Base-by-base conservation (phyloP, 331 rosid genomes). In the Acacia concinna region DNA sequence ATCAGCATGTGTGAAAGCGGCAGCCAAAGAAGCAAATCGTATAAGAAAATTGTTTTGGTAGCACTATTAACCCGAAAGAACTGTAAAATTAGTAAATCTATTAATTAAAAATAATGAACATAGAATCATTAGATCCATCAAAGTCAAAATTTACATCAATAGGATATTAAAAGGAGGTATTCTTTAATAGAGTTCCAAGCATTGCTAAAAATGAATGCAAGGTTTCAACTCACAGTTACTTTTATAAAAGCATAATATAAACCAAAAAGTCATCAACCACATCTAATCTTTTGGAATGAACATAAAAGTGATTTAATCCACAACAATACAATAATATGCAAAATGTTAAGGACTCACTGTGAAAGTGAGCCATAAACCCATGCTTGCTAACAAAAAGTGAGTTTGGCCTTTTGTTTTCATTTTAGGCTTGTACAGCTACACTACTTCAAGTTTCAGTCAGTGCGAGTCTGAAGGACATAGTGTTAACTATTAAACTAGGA, bases 301-400 rank as follows among this genome's bases (percentile, higher is more conserved):
- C 27, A 59, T 54, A 34, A 44, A 14, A 9, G 31, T 68, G 20
- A 56, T 68, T 4, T 10, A 40, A 17, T 31, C 44, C 8, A 52
- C 5, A 27, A 30, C 44, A 54, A 79, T 11, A 28, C 54, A 17
- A 65, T 73, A n/a, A 66, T 34, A 44, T 79, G 40, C 35, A 20
- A 68, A 1, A 46, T 6, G 68, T 66, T 79, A 79, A 70, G 71
- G 40, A 69, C 71, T 51, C 64, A 63, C n/a, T 51, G 38, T 41
- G 30, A 30, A 75, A 78, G 54, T 40, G n/a, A 67, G 63, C 30
- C 25, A 7, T 2, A 68, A 68, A 75, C 18, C 46, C 21, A 25
- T 52, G 63, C 21, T 63, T 52, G 71, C 78, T 23, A 51, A 41
- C 66, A 51, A 25, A 63, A 35, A 20, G 56, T 40, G 70, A 37